These are phyloP conservation scores for Kodamaea suecica DNA, from an alignment of 1,139 yeast genomes.

Conservation along the genomic window DNA sequence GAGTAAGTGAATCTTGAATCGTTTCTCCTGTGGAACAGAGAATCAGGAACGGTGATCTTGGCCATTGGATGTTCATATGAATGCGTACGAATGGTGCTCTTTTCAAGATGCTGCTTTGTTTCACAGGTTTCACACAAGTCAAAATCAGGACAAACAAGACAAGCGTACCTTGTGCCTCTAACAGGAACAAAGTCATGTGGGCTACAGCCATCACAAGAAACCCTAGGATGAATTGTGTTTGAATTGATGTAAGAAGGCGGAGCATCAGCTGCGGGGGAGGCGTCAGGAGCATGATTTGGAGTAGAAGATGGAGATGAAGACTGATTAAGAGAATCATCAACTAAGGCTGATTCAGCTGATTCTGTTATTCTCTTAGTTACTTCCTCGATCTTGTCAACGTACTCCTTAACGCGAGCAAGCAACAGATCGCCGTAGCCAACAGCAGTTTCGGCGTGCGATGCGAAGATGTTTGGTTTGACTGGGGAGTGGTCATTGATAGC, in stretches of 20 bases:
- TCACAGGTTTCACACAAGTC: conserved; percentile 58
- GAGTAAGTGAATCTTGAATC: background rate
- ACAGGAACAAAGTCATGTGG: conserved; percentile 32
- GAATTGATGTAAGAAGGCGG: conserved; percentile 4
- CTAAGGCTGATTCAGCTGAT: conserved; percentile 1
- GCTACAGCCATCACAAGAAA: conserved; percentile 43
- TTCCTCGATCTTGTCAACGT: conserved; percentile 6
- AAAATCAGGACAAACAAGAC: conserved; percentile 53
- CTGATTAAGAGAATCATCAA: background rate
- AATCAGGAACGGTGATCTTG: conserved; percentile 24
- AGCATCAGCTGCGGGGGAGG: conserved; percentile 3
- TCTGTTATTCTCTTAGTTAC: conserved; percentile 3
- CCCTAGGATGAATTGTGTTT: conserved; percentile 37
- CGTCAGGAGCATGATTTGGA: conserved; percentile 3
- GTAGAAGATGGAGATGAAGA: background rate
- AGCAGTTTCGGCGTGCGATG: background rate
- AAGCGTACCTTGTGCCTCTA: conserved; percentile 50
- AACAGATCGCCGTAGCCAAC: conserved; percentile 3
- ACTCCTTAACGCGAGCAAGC: conserved; percentile 4
- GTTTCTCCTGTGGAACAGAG: conserved; percentile 6
- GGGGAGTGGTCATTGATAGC: conserved; percentile 22
- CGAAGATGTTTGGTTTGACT: background rate
- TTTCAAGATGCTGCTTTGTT: conserved; percentile 13
- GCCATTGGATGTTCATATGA: conserved; percentile 31
- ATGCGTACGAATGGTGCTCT: conserved; percentile 22